A percentile compares a stretch with the other conserved stretches of the same genome.
phyloP scores from a whole-genome alignment of 257 asterid species.

The Ehretia macrophylla region DNA sequence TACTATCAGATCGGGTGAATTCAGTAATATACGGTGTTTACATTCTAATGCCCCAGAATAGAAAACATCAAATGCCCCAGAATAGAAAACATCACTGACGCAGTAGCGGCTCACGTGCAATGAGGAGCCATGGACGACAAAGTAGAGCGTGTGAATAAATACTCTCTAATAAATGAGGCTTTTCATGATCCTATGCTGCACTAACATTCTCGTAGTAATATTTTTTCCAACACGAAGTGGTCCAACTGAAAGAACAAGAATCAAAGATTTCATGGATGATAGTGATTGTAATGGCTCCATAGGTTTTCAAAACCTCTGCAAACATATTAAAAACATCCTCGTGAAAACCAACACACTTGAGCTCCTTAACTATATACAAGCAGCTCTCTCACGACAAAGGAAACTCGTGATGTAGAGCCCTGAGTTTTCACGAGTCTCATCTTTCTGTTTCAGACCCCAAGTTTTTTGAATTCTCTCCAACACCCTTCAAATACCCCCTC shows the following conservation, averaged over 20 bases:
- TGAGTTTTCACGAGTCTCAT: slow-evolving; percentile 64
- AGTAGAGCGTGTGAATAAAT: slow-evolving; percentile 15
- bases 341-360: neutral
- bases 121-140: slow-evolving; percentile 10
- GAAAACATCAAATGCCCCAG: neutral
- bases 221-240: neutral
- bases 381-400: slow-evolving; percentile 25
- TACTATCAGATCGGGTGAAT: too few relatives aligned
- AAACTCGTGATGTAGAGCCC: slow-evolving; percentile 93
- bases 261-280: neutral
- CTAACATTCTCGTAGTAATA: neutral
- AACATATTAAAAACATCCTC: neutral
- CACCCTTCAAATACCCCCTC: slow-evolving; percentile 59
- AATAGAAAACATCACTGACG: neutral
- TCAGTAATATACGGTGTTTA: too few relatives aligned
- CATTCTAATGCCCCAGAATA: too few relatives aligned
- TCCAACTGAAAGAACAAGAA: neutral
- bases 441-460: slow-evolving; percentile 31
- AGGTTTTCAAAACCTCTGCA: neutral
- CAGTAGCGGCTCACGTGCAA: slow-evolving; percentile 16
- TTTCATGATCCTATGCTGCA: slow-evolving; percentile 1
- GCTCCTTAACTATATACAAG: slow-evolving; percentile 27
- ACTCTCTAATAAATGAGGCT: slow-evolving; percentile 8
- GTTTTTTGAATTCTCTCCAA: slow-evolving; percentile 21
- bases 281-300: neutral